phyloP scores from a whole-genome alignment of 2,329 filamentous ascomycete genomes.

The Didymella sp. region DNA sequence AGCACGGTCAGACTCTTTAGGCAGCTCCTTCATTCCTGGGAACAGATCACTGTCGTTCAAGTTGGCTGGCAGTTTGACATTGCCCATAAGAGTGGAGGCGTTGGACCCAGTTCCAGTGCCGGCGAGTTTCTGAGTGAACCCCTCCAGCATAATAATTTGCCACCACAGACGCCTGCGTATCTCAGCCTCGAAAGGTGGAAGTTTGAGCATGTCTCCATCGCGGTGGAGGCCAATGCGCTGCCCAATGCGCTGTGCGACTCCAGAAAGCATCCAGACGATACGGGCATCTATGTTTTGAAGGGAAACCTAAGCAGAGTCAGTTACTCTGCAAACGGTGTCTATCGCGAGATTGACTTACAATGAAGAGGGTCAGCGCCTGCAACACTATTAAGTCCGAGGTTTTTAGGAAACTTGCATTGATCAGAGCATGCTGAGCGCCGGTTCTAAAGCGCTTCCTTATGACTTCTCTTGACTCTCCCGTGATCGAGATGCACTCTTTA shows the following conservation, averaged over 20 bases:
- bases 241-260: slow-evolving; percentile 65
- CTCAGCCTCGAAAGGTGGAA: slow-evolving; percentile 65
- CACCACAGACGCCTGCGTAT: slow-evolving; percentile 64
- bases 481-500: slow-evolving; percentile 60
- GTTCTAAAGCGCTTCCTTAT: slow-evolving; percentile 63
- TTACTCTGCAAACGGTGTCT: background rate
- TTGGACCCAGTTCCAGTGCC: slow-evolving; percentile 52
- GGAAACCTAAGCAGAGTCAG: slow-evolving; percentile 47
- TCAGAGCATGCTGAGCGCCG: slow-evolving; percentile 68
- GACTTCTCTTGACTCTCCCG: slow-evolving; percentile 61
- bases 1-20: slow-evolving; percentile 50
- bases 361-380: slow-evolving; percentile 71
- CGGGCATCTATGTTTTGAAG: slow-evolving; percentile 56
- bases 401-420: slow-evolving; percentile 71
- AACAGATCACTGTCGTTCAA: slow-evolving; percentile 61
- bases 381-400: slow-evolving; percentile 69
- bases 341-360: slow-evolving; percentile 56
- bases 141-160: slow-evolving; percentile 68
- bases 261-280: slow-evolving; percentile 70
- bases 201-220: slow-evolving; percentile 60
- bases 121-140: slow-evolving; percentile 62
- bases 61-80: slow-evolving; percentile 60
- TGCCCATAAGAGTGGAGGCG: slow-evolving; percentile 54
- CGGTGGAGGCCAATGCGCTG: slow-evolving; percentile 68
- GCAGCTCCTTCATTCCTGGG: slow-evolving; percentile 53